Evolutionary conservation across 1,284 basidiomycete species (phyloP).

Genomic region (Trametes pubescens): DNA sequence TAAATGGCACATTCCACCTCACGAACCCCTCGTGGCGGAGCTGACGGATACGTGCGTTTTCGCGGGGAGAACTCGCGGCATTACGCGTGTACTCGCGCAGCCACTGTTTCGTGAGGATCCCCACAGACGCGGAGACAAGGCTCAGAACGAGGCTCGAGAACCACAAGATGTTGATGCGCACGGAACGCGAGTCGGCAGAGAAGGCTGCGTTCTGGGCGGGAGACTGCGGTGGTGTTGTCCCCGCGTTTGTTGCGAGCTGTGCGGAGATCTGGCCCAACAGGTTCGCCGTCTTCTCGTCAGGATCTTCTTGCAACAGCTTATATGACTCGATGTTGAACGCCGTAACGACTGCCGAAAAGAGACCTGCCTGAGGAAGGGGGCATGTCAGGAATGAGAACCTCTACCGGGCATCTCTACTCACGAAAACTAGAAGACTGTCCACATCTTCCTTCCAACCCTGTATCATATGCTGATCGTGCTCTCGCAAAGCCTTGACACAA

Average conservation of each 20-base stretch:
- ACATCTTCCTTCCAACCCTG: constrained; percentile 37
- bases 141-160: constrained; percentile 38
- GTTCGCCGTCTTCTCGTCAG: constrained; percentile 17
- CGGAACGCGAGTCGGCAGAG: constrained; percentile 8
- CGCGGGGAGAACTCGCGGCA: constrained; percentile 28
- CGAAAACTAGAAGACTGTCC: constrained; percentile 36
- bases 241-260: constrained; percentile 7
- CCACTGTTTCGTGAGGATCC: constrained; percentile 39
- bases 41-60: constrained; percentile 34
- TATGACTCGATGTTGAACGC: constrained; percentile 37
- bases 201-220: not conserved
- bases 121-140: constrained; percentile 35
- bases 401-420: constrained; percentile 8
- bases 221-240: not conserved
- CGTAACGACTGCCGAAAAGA: constrained; percentile 39
- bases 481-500: constrained; percentile 27
- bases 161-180: constrained; percentile 38
- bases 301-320: constrained; percentile 33
- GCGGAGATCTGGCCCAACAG: constrained; percentile 20
- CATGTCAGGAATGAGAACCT: not conserved
- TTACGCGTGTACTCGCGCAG: constrained; percentile 33
- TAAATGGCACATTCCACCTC: constrained; percentile 33
- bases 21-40: constrained; percentile 32
- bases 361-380: constrained; percentile 28
- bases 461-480: constrained; percentile 33